Base-by-base conservation (phyloP, 2,329 filamentous ascomycete species). In the Ceratocystis lukuohia region DNA sequence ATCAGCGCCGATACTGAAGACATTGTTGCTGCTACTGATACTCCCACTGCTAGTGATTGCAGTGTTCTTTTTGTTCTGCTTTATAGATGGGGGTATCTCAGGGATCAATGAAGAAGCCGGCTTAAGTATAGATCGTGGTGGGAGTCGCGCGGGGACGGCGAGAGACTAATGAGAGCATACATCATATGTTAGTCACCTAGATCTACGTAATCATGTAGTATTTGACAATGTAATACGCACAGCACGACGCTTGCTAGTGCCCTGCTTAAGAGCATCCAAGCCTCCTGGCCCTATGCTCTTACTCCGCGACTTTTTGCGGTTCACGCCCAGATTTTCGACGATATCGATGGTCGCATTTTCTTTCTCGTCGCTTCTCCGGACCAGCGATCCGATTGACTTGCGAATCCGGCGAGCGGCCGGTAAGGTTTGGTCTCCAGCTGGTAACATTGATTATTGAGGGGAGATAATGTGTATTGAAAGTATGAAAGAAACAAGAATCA, bases 261-360 rank as follows among this genome's bases (percentile, higher is more conserved):
- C 83, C 72, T 87, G 82, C 74, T 88, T 91, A 66, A 95, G 80
- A 67, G 88, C 87, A 79, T 95, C 91, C 59, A 96, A 77, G 30
- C 92, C 91, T 63, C 93, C 94, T 17, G 94, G 93, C 1, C 94
- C 94, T 71, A 99, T 87, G 77, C 93, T 97, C 80, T 96, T 97
- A 77, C 93, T 96, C 70, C 94, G 86, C 67, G 88, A 89, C 77
- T 91, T 93, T 77, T 82, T 82, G 69, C 81, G 79, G 72, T 75
- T 80, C 67, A 78, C 79, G 37, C 78, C 80, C 70, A 80, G 73
- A 67, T 78, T 76, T 70, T 82, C 80, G 68, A 80, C 81, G 66
- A 88, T 75, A 70, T 90, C 86, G 56, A 86, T 77, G 2, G 87
- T 89, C 72, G 83, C 82, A 80, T 95, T 95, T 74, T 95, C 90